Conservation (phyloP, 805 yeast genomes). For the Pichia deserticola region DNA sequence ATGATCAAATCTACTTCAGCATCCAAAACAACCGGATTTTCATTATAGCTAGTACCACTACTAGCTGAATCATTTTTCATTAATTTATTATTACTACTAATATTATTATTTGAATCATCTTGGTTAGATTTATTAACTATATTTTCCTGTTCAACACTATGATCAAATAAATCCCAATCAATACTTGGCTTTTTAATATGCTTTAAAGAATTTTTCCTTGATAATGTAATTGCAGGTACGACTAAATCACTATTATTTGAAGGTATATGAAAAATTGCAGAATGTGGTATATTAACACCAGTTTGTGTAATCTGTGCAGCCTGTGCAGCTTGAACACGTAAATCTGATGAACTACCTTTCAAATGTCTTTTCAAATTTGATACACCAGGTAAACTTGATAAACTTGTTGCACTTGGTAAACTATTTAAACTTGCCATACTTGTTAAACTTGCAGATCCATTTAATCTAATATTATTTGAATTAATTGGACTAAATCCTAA, state of each 20-base stretch:
- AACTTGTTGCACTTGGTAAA: constrained; percentile 4
- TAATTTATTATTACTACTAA: background rate
- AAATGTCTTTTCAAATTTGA: constrained; percentile 4
- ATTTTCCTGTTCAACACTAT: background rate
- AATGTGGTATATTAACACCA: background rate
- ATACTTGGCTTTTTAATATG: constrained; percentile 14
- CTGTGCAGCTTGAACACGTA: constrained; percentile 4
- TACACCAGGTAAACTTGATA: constrained; percentile 1
- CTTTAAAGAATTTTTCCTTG: constrained; percentile 8
- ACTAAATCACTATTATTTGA: constrained; percentile 6
- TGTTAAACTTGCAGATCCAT: constrained; percentile 3
- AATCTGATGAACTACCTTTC: constrained; percentile 10
- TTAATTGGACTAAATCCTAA: background rate
- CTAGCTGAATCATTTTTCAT: constrained; percentile 1
- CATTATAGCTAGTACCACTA: constrained; percentile 8
- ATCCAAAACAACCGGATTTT: background rate
- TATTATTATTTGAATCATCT: background rate
- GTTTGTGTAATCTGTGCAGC: background rate
- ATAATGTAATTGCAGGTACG: constrained; percentile 7
- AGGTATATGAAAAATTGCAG: background rate
- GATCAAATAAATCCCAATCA: constrained; percentile 15
- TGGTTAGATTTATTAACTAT: too few relatives aligned
- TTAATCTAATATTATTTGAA: background rate
- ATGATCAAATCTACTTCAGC: constrained; percentile 16
- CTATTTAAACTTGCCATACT: constrained; percentile 6